A percentile compares a stretch with the other conserved stretches of the same genome.
Conservation (phyloP, 768 basidiomycete genomes). For the Exidia glandulosa region DNA sequence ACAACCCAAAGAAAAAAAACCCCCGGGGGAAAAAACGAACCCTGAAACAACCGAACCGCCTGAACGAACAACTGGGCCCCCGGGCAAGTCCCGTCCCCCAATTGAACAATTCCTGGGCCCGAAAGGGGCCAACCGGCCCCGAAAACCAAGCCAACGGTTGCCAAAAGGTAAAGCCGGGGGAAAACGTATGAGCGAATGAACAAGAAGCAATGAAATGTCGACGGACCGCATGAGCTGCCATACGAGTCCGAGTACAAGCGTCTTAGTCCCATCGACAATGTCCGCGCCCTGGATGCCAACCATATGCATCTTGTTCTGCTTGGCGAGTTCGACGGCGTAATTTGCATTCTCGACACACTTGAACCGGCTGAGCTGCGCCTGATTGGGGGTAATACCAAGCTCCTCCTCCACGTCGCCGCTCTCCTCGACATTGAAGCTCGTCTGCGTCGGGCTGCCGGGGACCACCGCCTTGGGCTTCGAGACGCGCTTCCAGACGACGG, state of each 20-base stretch:
- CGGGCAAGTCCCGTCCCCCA: too few species aligned
- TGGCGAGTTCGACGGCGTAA: conserved; percentile 86
- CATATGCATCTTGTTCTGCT: conserved; percentile 86
- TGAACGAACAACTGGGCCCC: too few species aligned
- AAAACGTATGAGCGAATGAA: not conserved
- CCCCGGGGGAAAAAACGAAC: too few species aligned
- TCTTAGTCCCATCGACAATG: conserved; percentile 88
- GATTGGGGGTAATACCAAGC: conserved; percentile 73
- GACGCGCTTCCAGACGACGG: conserved; percentile 92
- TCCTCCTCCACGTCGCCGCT: conserved; percentile 54
- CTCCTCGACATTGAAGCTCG: conserved; percentile 28
- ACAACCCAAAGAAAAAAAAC: too few species aligned
- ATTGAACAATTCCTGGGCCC: too few species aligned
- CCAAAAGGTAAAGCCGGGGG: not conserved
- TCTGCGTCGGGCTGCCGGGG: conserved; percentile 20
- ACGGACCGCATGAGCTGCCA: conserved; percentile 94
- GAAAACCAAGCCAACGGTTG: too few species aligned
- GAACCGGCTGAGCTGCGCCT: conserved; percentile 81
- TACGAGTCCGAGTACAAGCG: conserved; percentile 87
- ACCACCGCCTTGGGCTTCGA: conserved; percentile 76
- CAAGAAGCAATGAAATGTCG: not conserved
- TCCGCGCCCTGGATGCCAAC: conserved; percentile 98
- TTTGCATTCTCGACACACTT: conserved; percentile 99
- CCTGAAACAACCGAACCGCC: too few species aligned
- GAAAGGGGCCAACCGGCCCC: too few species aligned